Evolutionary conservation across 2,329 filamentous ascomycete species (phyloP), one percentile per base, ranked within the genome.

Genomic region (Pestalotiopsis fici): DNA sequence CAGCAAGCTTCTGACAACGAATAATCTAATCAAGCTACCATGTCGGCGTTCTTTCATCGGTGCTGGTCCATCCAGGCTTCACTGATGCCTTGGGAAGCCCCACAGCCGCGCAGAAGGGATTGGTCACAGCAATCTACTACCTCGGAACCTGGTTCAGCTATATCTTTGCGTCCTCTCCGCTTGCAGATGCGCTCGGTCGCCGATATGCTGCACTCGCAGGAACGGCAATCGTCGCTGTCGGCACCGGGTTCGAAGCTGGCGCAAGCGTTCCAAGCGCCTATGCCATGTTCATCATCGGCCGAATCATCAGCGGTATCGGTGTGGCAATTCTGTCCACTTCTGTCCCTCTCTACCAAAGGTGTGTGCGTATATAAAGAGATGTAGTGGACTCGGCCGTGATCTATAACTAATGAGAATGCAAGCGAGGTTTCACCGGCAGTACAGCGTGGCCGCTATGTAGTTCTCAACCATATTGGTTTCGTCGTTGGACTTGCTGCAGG

Each of bases 401-500:
- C n/a, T 35, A 15, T 2, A 9, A 18, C n/a, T 72, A 59, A 71
- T 57, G 9, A 18, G 11, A 27, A 15, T 25, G 5, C 43, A 88
- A 35, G 86, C 71, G 87, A 89, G 73, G 81, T 89, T 23, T 80
- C 86, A 0, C 86, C 87, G 0, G 85, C 86, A 0, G 80, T 78
- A 13, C 79, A 87, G 66, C 80, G 87, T 7, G 87, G 87, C 3
- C 82, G 81, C 68, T 86, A 86, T 67, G 86, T 89, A 1, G 86
- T 88, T 11, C 81, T 89, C 75, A 89, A 89, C 71, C 87, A 89
- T 64, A 81, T 88, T 57, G 87, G 87, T 3, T 85, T 89, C 67
- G 83, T 89, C 27, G 80, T 81, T 2, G 87, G 87, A 3, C 75
- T 88, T 6, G 85, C 86, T 1, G 72, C 74, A 4, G 87, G 86